phyloP scores from a whole-genome alignment of 148 eudicot genomes.

The Persicaria tinctoria region DNA sequence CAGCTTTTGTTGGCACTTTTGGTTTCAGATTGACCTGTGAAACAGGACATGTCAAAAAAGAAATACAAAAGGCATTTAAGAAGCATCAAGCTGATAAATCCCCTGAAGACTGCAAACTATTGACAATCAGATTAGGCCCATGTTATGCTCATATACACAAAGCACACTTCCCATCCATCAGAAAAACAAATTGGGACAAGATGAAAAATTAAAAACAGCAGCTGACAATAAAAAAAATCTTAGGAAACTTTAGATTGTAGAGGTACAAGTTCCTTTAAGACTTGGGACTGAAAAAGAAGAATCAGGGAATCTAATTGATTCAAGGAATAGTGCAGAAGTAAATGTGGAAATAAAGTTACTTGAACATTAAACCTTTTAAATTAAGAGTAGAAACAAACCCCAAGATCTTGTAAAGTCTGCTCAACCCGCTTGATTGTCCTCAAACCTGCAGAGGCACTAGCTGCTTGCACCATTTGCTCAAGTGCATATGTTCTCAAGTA shows the following conservation, averaged over 20 bases:
- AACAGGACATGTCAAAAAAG: neutral
- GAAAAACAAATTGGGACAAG: neutral
- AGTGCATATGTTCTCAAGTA: slow-evolving; percentile 86
- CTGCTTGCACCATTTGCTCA: slow-evolving; percentile 99
- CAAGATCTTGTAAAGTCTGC: slow-evolving; percentile 95
- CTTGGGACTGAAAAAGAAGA: neutral
- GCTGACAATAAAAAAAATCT: neutral
- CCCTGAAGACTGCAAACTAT: neutral
- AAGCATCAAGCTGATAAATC: neutral
- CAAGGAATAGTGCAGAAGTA: neutral
- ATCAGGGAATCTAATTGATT: neutral
- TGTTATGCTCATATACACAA: neutral
- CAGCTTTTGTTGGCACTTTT: slow-evolving; percentile 94
- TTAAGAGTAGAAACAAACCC: slow-evolving; percentile 50
- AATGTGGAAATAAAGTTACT: neutral
- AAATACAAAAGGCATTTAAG: neutral
- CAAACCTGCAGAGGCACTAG: slow-evolving; percentile 87
- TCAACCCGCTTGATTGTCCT: slow-evolving; percentile 93
- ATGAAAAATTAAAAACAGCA: neutral
- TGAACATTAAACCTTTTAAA: neutral
- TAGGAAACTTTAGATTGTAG: neutral
- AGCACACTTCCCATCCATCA: neutral
- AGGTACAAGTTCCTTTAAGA: neutral
- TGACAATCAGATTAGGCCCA: neutral
- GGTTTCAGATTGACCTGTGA: slow-evolving; percentile 88